Conservation (phyloP, 192 early-diverging fungal genomes). For the Entomortierella beljakovae region DNA sequence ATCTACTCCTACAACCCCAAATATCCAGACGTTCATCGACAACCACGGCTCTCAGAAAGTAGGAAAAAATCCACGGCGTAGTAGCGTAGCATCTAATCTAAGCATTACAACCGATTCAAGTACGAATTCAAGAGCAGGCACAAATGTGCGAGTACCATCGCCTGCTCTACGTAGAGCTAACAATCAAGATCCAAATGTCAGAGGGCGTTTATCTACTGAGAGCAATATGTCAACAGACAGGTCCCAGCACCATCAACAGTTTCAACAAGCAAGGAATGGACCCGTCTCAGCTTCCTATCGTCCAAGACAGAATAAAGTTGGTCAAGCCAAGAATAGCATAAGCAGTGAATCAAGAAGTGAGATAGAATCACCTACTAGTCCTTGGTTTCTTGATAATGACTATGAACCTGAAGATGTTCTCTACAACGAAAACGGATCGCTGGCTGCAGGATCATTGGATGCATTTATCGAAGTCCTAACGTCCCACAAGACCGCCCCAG, state of each 20-base stretch:
- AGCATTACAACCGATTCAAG: slow-evolving; percentile 25
- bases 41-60: background rate
- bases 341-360: slow-evolving; percentile 15
- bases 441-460: slow-evolving; percentile 68
- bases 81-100: slow-evolving; percentile 22
- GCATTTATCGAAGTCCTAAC: slow-evolving; percentile 72
- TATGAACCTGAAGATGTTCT: slow-evolving; percentile 62
- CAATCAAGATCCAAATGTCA: background rate
- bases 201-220: slow-evolving; percentile 29
- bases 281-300: slow-evolving; percentile 11
- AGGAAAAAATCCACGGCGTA: slow-evolving; percentile 23
- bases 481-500: slow-evolving; percentile 62
- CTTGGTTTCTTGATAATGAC: slow-evolving; percentile 70
- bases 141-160: slow-evolving; percentile 8
- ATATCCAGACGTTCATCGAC: slow-evolving; percentile 26
- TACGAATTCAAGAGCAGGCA: background rate
- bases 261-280: background rate
- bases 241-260: background rate
- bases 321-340: slow-evolving; percentile 8
- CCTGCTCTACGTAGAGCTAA: slow-evolving; percentile 6
- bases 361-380: background rate
- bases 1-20: slow-evolving; percentile 21
- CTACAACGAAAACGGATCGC: slow-evolving; percentile 66
- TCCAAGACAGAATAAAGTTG: slow-evolving; percentile 27
- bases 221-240: slow-evolving; percentile 15